These are phyloP conservation scores for Irpex lacteus DNA, from an alignment of 1,284 basidiomycete species.

Conservation along the genomic window DNA sequence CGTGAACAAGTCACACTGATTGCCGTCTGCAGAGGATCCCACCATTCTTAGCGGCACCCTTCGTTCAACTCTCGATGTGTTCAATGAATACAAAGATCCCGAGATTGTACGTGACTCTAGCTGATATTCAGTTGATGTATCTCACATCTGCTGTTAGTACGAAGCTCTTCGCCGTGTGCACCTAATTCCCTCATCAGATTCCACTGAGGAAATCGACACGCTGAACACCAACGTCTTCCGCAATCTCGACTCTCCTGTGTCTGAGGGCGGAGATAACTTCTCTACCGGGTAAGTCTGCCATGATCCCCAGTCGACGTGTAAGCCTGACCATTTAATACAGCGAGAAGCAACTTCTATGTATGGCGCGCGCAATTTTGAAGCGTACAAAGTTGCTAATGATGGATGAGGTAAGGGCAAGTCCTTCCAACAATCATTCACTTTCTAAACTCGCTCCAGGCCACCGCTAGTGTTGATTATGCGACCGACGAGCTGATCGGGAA, in stretches of 20 bases:
- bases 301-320: not conserved
- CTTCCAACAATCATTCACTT: not conserved
- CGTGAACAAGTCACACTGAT: slow-evolving; percentile 1
- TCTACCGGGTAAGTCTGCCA: slow-evolving; percentile 66
- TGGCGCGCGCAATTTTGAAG: slow-evolving; percentile 81
- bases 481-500: slow-evolving; percentile 73
- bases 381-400: slow-evolving; percentile 76
- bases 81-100: slow-evolving; percentile 83
- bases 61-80: slow-evolving; percentile 89
- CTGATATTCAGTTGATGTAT: not conserved
- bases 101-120: slow-evolving; percentile 65
- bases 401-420: slow-evolving; percentile 62
- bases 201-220: slow-evolving; percentile 45
- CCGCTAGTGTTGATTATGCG: slow-evolving; percentile 71
- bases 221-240: slow-evolving; percentile 86
- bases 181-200: slow-evolving; percentile 65
- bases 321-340: slow-evolving; percentile 28
- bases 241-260: slow-evolving; percentile 81
- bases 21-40: slow-evolving; percentile 66
- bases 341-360: slow-evolving; percentile 82
- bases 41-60: slow-evolving; percentile 86
- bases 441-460: slow-evolving; percentile 41
- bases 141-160: slow-evolving; percentile 45
- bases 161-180: slow-evolving; percentile 88
- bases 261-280: slow-evolving; percentile 92